Conservation (phyloP, 2,329 filamentous ascomycete species). For the Nectriaceae sp. region DNA sequence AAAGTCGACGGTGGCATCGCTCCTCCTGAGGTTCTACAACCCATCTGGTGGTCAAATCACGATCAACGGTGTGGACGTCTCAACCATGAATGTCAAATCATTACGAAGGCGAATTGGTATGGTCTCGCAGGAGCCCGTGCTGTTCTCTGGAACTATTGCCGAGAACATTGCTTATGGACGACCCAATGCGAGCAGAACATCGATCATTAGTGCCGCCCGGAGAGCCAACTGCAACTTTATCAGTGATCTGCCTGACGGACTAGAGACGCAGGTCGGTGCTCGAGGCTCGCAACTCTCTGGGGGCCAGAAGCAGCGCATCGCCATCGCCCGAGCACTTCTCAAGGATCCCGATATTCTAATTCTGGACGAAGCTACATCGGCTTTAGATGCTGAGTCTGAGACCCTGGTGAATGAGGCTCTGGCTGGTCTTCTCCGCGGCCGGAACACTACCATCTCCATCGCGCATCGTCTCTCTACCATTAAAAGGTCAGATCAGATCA, state of each 20-base stretch:
- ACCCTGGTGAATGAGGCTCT: slow-evolving; percentile 94
- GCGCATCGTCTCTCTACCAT: slow-evolving; percentile 95
- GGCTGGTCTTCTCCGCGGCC: slow-evolving; percentile 75
- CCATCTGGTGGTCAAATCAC: slow-evolving; percentile 75
- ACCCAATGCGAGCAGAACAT: slow-evolving; percentile 72
- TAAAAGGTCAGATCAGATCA: slow-evolving; percentile 91
- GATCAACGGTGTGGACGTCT: slow-evolving; percentile 83
- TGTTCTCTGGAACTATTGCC: slow-evolving; percentile 82
- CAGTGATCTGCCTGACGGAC: slow-evolving; percentile 90
- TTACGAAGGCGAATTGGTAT: slow-evolving; percentile 90
- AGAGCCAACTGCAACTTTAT: slow-evolving; percentile 97
- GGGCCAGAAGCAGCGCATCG: slow-evolving; percentile 96
- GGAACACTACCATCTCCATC: slow-evolving; percentile 96
- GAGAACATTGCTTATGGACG: slow-evolving; percentile 93
- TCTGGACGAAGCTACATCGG: slow-evolving; percentile 93
- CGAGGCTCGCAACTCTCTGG: slow-evolving; percentile 92
- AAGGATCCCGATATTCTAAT: slow-evolving; percentile 97
- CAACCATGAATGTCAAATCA: slow-evolving; percentile 88
- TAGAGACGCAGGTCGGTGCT: slow-evolving; percentile 91
- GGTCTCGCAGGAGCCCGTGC: slow-evolving; percentile 92
- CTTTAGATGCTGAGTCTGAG: slow-evolving; percentile 93
- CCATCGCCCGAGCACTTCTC: slow-evolving; percentile 90
- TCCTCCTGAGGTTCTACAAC: slow-evolving; percentile 88
- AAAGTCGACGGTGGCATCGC: slow-evolving; percentile 92
- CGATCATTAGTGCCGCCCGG: slow-evolving; percentile 84